Evolutionary conservation across 208 protist genomes (phyloP).

Genomic region (Novymonas esmeraldas): DNA sequence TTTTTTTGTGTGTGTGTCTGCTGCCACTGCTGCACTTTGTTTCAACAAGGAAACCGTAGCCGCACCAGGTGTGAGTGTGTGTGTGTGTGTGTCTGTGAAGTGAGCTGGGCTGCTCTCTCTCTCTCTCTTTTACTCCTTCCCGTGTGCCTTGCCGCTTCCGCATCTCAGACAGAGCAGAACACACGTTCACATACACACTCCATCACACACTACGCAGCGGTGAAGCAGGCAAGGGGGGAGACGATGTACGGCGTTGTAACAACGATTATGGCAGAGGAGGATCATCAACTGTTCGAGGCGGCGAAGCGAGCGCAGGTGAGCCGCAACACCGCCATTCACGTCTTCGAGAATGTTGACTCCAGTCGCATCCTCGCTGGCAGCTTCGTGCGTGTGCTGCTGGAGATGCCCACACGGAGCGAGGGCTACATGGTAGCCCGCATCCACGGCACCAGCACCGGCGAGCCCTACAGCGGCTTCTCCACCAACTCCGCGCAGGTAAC

Average conservation of each 20-base stretch:
- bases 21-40: neutral
- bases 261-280: conserved; percentile 48
- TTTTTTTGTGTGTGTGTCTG: neutral
- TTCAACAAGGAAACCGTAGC: too few relatives aligned
- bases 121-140: neutral
- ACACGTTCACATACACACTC: too few relatives aligned
- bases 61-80: too few relatives aligned
- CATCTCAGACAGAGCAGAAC: too few relatives aligned
- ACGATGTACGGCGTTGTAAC: neutral
- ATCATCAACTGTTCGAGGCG: conserved; percentile 57
- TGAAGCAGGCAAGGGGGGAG: neutral
- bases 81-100: neutral
- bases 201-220: too few relatives aligned
- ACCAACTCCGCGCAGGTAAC: conserved; percentile 43
- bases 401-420: conserved; percentile 52
- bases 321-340: conserved; percentile 69
- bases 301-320: conserved; percentile 64
- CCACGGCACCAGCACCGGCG: conserved; percentile 42
- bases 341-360: conserved; percentile 43
- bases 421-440: conserved; percentile 80
- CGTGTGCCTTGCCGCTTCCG: neutral
- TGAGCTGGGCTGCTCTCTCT: neutral
- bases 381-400: conserved; percentile 80
- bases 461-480: conserved; percentile 76
- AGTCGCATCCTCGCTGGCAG: conserved; percentile 40